These are phyloP conservation scores for Paracorniculantispora psalliotae DNA, from an alignment of 2,329 filamentous ascomycete species.

Conservation along the genomic window DNA sequence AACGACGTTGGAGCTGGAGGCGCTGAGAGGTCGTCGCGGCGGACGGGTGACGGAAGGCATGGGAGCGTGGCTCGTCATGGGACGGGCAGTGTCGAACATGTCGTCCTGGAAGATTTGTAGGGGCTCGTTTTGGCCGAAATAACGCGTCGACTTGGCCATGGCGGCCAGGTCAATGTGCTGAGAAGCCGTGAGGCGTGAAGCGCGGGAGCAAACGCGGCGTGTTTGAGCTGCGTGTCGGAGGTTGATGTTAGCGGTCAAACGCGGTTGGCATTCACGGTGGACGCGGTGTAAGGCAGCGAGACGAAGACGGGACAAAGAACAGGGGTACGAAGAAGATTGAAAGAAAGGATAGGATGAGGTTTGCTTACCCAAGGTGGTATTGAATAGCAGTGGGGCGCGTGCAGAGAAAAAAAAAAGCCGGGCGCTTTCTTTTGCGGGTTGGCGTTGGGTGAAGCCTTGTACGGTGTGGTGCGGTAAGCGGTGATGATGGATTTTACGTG, in stretches of 20 bases:
- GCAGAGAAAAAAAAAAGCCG: neutral
- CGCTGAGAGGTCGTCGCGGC: conserved; percentile 43
- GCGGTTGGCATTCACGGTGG: neutral
- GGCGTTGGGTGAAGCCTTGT: neutral
- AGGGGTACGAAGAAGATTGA: conserved; percentile 7
- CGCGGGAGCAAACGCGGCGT: conserved; percentile 4
- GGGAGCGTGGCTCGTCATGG: conserved; percentile 51
- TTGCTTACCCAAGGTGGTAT: conserved; percentile 5
- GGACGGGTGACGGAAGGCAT: conserved; percentile 49
- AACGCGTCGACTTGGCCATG: conserved; percentile 51
- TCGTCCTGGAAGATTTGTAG: conserved; percentile 51
- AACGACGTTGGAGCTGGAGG: conserved; percentile 56
- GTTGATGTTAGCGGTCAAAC: conserved; percentile 9
- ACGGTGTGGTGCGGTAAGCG: neutral
- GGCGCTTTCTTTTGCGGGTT: neutral
- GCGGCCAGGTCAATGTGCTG: conserved; percentile 31
- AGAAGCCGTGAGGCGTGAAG: conserved; percentile 1
- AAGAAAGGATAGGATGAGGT: neutral
- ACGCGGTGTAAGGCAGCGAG: neutral
- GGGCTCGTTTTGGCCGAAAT: conserved; percentile 41
- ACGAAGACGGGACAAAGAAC: neutral
- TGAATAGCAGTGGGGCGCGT: conserved; percentile 4
- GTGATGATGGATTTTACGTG: conserved; percentile 1
- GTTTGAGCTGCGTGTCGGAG: neutral
- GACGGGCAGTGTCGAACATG: conserved; percentile 39